Conservation (phyloP, 345 rosid species). For the Melastoma malabathricum region DNA sequence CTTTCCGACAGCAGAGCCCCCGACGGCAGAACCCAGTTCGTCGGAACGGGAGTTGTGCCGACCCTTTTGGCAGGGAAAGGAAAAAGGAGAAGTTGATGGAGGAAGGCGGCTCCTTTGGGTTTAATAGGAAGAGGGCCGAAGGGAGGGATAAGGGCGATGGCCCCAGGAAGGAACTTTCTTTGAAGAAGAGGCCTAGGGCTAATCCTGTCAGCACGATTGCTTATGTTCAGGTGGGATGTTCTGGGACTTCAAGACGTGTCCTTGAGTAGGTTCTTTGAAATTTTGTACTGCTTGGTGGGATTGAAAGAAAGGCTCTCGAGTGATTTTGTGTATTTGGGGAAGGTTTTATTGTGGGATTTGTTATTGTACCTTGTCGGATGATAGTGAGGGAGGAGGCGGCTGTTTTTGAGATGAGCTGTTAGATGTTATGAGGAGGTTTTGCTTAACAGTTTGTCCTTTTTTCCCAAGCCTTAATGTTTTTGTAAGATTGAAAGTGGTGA, state of each 20-base stretch:
- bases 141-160: slow-evolving; percentile 46
- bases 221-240: slow-evolving; percentile 57
- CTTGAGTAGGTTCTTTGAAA: neutral
- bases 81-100: slow-evolving; percentile 5
- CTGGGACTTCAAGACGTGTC: neutral
- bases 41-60: slow-evolving; percentile 5
- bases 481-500: too few relatives aligned
- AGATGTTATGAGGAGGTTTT: too few relatives aligned
- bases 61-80: slow-evolving; percentile 2
- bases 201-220: slow-evolving; percentile 81
- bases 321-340: too few relatives aligned
- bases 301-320: too few relatives aligned
- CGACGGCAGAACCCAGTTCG: slow-evolving; percentile 1
- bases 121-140: slow-evolving; percentile 74
- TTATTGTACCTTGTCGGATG: too few relatives aligned
- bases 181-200: slow-evolving; percentile 45
- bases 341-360: too few relatives aligned
- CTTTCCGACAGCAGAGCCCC: slow-evolving; percentile 2
- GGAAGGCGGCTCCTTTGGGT: slow-evolving; percentile 47
- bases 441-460: too few relatives aligned
- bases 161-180: slow-evolving; percentile 56
- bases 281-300: too few relatives aligned
- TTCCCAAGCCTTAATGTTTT: too few relatives aligned
- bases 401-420: too few relatives aligned
- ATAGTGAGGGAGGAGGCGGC: too few relatives aligned